Percentiles rank a stretch among this genome's conserved stretches.
These are phyloP conservation scores for Mortierella sp. DNA, from an alignment of 371 early-diverging fungal species.

Conservation along the genomic window DNA sequence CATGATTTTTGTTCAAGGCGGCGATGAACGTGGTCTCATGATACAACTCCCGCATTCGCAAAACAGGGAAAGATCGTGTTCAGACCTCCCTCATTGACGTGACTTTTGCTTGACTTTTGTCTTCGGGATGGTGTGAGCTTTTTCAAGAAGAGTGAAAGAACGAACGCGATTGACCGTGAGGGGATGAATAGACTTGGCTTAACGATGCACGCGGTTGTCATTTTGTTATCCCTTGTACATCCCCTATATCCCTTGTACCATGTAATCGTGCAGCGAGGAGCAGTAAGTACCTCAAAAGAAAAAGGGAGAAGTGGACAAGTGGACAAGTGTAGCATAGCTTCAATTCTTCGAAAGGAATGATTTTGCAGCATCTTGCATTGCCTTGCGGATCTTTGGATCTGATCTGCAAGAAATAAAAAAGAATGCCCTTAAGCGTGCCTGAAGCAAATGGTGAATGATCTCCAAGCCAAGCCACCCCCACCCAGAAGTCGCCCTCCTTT, in stretches of 20 bases:
- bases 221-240: not conserved
- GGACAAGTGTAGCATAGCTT: too few species aligned
- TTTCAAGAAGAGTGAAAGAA: not conserved
- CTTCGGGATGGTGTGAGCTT: too few species aligned
- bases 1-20: not conserved
- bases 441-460: not conserved
- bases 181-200: not conserved
- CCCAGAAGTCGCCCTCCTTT: not conserved
- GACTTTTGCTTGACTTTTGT: not conserved
- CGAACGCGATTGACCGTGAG: not conserved
- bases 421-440: slow-evolving; percentile 15
- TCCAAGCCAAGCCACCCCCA: not conserved
- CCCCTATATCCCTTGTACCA: not conserved
- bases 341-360: not conserved
- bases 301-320: too few species aligned
- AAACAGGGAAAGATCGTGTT: not conserved
- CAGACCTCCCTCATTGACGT: not conserved
- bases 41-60: not conserved
- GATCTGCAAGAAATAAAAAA: not conserved
- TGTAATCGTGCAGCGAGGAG: slow-evolving; percentile 3
- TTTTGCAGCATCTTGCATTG: not conserved
- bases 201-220: not conserved
- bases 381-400: not conserved
- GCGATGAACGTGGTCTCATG: not conserved
- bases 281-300: not conserved